Evolutionary conservation across 192 early-diverging fungal species (phyloP).

Genomic region (Mortierella hygrophila): DNA sequence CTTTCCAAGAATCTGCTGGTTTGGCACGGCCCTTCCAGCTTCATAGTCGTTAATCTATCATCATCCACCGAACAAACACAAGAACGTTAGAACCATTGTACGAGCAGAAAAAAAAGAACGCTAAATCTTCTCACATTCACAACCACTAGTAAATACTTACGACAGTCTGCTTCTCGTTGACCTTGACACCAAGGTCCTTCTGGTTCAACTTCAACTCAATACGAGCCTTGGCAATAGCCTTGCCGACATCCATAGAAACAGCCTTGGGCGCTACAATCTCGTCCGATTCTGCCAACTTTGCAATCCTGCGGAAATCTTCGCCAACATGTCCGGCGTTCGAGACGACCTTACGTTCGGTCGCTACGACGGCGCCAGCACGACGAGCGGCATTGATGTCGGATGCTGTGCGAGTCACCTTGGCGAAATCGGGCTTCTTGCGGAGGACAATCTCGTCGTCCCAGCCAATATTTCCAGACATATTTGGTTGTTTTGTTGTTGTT

Average conservation of each 20-base stretch:
- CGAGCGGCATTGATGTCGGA: conserved; percentile 79
- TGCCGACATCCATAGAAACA: conserved; percentile 77
- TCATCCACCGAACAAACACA: neutral
- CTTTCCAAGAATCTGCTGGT: conserved; percentile 89
- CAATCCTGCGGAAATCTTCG: conserved; percentile 77
- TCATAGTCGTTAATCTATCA: conserved; percentile 88
- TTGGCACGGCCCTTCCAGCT: conserved; percentile 82
- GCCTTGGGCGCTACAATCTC: conserved; percentile 77
- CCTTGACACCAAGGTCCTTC: conserved; percentile 85
- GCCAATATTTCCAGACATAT: conserved; percentile 44
- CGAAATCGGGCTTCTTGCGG: conserved; percentile 73
- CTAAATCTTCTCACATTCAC: neutral
- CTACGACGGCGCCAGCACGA: conserved; percentile 74
- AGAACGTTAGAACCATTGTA: neutral
- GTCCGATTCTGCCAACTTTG: conserved; percentile 88
- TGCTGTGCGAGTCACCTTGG: conserved; percentile 67
- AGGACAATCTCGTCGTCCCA: conserved; percentile 83
- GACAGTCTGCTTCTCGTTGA: conserved; percentile 92
- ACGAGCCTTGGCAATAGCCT: conserved; percentile 86
- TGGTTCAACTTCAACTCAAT: conserved; percentile 81
- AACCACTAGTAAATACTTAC: conserved; percentile 42
- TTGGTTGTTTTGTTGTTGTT: neutral
- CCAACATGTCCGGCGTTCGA: conserved; percentile 69
- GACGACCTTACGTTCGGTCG: conserved; percentile 77
- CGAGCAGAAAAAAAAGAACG: neutral